These are phyloP conservation scores for Chlorella vulgaris DNA, from an alignment of 139 green algal genomes.

Conservation along the genomic window DNA sequence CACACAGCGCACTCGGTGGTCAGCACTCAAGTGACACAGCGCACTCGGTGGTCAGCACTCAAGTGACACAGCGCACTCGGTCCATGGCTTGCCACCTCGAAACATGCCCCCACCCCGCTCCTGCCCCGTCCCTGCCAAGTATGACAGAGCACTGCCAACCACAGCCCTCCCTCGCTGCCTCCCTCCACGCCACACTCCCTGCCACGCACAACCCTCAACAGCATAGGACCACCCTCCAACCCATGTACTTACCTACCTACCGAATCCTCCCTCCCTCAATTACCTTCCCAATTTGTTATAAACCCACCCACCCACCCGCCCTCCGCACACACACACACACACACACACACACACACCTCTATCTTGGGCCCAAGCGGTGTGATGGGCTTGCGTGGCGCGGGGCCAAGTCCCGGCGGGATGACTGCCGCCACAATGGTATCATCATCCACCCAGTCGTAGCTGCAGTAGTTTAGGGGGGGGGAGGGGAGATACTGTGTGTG, in stretches of 20 bases:
- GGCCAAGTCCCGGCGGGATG: constrained; percentile 52
- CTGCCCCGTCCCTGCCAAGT: too few species aligned
- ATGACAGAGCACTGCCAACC: too few species aligned
- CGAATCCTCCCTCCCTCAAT: background rate
- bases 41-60: too few species aligned
- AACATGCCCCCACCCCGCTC: too few species aligned
- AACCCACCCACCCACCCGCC: background rate
- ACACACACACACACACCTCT: constrained; percentile 2
- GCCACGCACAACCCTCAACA: background rate
- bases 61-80: too few species aligned
- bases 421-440: constrained; percentile 77
- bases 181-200: too few species aligned
- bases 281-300: background rate
- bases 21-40: too few species aligned
- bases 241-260: background rate
- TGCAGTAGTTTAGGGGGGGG: constrained; percentile 13
- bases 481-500: background rate
- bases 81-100: too few species aligned
- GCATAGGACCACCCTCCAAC: background rate
- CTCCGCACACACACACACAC: background rate
- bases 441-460: constrained; percentile 86
- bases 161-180: too few species aligned
- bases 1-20: too few species aligned
- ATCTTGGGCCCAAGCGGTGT: constrained; percentile 80
- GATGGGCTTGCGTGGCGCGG: constrained; percentile 46